These are phyloP conservation scores for Emericellopsis atlantica DNA, from an alignment of 2,329 filamentous ascomycete genomes.

Conservation along the genomic window DNA sequence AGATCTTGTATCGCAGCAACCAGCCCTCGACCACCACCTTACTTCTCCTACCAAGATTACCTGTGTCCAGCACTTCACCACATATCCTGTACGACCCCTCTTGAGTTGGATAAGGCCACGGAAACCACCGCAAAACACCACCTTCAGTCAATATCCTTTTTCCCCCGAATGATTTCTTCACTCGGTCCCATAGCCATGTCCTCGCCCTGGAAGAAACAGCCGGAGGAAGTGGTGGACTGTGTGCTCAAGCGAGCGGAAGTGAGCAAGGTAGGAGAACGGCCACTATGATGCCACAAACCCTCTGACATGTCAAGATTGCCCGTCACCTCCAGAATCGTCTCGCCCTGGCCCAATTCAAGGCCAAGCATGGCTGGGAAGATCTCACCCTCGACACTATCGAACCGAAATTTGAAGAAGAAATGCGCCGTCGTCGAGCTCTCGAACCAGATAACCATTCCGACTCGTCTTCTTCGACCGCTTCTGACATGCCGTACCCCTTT, in stretches of 20 bases:
- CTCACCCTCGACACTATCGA: conserved; percentile 78
- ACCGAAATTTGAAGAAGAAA: conserved; percentile 68
- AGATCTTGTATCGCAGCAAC: background rate
- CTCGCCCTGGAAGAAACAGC: conserved; percentile 50
- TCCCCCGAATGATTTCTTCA: background rate
- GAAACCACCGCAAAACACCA: background rate
- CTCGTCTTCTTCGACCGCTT: conserved; percentile 74
- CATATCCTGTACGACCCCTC: too few relatives aligned
- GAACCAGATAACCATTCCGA: conserved; percentile 71
- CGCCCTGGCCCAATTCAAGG: conserved; percentile 93
- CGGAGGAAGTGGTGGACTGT: conserved; percentile 52
- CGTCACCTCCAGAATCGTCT: conserved; percentile 86
- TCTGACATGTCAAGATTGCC: conserved; percentile 56
- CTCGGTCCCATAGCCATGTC: conserved; percentile 27
- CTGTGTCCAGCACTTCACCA: background rate
- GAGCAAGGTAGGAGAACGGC: conserved; percentile 48
- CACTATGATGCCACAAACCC: background rate
- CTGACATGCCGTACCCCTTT: conserved; percentile 57
- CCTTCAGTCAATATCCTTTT: background rate
- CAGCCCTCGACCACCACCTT: background rate
- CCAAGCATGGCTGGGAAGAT: conserved; percentile 90
- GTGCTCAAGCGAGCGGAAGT: conserved; percentile 63
- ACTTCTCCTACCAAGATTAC: background rate
- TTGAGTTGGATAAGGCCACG: too few relatives aligned
- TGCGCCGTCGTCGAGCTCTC: conserved; percentile 57